Percentiles rank a stretch among this genome's conserved stretches.
phyloP scores from a whole-genome alignment of 306 rosid species.

The Benincasa hispida region DNA sequence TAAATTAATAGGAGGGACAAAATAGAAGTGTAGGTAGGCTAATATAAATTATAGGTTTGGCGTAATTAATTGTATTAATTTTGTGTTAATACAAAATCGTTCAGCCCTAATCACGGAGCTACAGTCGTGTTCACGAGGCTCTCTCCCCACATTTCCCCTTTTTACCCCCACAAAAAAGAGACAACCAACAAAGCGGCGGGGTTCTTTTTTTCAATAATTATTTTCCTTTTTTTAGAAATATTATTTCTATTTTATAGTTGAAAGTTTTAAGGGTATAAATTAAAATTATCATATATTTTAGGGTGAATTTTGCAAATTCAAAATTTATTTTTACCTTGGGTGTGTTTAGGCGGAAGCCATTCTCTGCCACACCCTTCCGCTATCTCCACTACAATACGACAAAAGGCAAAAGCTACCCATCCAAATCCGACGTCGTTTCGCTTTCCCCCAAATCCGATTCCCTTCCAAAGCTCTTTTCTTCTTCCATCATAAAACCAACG shows the following conservation, averaged over 20 bases:
- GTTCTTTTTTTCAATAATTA: no score
- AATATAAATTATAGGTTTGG: not conserved
- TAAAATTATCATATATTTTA: no score
- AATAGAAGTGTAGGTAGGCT: not conserved
- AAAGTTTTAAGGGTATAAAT: no score
- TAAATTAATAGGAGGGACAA: not conserved
- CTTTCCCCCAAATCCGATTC: not conserved
- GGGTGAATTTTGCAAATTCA: no score
- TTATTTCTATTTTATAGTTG: no score
- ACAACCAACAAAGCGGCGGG: not conserved
- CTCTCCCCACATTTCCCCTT: no score
- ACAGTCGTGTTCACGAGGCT: not conserved
- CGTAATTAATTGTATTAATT: not conserved
- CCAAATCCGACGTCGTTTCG: not conserved
- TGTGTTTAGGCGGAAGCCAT: not conserved
- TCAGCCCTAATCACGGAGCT: constrained; percentile 4
- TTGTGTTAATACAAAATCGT: not conserved
- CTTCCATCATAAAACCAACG: not conserved
- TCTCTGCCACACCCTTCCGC: not conserved
- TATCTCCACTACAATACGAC: not conserved
- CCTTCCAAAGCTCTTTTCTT: not conserved
- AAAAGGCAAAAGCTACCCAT: not conserved
- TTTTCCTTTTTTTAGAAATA: no score
- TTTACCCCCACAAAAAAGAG: not conserved
- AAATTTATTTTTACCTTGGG: not conserved